These are phyloP conservation scores for Tieghemiomyces parasiticus DNA, from an alignment of 192 early-diverging fungal species.

Conservation along the genomic window DNA sequence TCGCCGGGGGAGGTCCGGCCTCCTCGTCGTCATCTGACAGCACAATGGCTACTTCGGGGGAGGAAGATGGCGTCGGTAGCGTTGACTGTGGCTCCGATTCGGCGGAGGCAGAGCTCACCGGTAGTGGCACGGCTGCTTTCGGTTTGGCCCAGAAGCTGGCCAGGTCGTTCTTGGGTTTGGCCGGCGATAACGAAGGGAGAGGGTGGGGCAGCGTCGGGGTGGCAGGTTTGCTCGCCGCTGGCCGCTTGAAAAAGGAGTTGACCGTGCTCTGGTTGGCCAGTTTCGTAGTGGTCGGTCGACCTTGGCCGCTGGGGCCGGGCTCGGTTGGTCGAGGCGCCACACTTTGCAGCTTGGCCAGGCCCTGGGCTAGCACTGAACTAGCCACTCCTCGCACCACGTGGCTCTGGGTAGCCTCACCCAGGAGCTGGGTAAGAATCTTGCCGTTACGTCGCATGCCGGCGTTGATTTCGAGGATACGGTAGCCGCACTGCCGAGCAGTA, in stretches of 20 bases:
- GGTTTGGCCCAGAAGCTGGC: too few species aligned
- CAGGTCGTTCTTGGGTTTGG: too few species aligned
- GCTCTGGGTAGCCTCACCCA: conserved; percentile 57
- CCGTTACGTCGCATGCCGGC: conserved; percentile 47
- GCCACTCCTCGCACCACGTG: conserved; percentile 37
- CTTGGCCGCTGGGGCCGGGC: background rate
- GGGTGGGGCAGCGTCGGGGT: too few species aligned
- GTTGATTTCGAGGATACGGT: conserved; percentile 62
- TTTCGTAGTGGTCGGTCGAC: background rate
- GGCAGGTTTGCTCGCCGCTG: background rate
- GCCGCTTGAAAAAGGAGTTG: background rate
- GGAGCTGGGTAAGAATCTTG: conserved; percentile 43
- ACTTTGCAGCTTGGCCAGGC: background rate
- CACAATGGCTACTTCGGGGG: too few species aligned
- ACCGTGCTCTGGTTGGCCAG: too few species aligned
- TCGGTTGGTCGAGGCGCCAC: too few species aligned
- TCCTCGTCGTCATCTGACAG: too few species aligned
- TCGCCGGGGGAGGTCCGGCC: background rate
- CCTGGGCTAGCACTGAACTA: conserved; percentile 11
- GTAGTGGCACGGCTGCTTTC: too few species aligned
- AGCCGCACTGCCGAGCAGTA: conserved; percentile 53
- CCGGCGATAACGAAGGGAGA: too few species aligned
- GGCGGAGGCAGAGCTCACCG: too few species aligned
- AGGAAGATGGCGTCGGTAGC: too few species aligned
- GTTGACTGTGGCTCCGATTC: too few species aligned